Conservation (phyloP, 345 rosid species). For the Hevea brasiliensis region DNA sequence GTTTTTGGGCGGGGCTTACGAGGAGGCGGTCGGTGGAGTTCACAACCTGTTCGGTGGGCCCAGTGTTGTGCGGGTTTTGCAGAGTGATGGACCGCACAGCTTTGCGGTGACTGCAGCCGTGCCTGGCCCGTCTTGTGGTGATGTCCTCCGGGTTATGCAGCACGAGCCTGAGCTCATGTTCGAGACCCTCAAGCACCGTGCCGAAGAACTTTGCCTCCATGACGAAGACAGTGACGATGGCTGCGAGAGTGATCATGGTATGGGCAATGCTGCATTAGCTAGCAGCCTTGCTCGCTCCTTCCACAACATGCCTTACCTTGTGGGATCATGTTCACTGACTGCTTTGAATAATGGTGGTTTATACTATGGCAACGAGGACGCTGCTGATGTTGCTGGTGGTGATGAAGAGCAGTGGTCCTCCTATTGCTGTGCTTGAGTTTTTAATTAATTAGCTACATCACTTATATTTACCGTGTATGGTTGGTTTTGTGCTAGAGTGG, state of each 20-base stretch:
- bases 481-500: conserved; percentile 22
- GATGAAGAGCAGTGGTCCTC: conserved; percentile 78
- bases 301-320: conserved; percentile 88
- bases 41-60: conserved; percentile 98
- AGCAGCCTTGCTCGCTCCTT: conserved; percentile 64
- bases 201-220: conserved; percentile 51
- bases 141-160: conserved; percentile 91
- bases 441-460: neutral
- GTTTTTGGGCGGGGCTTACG: conserved; percentile 98
- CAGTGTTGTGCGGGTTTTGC: conserved; percentile 76
- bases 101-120: conserved; percentile 83
- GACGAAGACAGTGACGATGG: conserved; percentile 30
- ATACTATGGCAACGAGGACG: conserved; percentile 56
- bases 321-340: conserved; percentile 63
- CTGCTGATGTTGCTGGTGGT: conserved; percentile 32
- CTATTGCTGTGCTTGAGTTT: conserved; percentile 58
- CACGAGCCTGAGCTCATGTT: conserved; percentile 98
- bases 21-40: conserved; percentile 96
- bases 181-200: conserved; percentile 86
- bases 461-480: neutral
- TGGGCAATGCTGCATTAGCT: conserved; percentile 44
- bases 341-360: conserved; percentile 57
- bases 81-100: conserved; percentile 92
- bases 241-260: conserved; percentile 25
- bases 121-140: conserved; percentile 80